Evolutionary conservation across 306 rosid species (phyloP).

Genomic region (Gillenia trifoliata): DNA sequence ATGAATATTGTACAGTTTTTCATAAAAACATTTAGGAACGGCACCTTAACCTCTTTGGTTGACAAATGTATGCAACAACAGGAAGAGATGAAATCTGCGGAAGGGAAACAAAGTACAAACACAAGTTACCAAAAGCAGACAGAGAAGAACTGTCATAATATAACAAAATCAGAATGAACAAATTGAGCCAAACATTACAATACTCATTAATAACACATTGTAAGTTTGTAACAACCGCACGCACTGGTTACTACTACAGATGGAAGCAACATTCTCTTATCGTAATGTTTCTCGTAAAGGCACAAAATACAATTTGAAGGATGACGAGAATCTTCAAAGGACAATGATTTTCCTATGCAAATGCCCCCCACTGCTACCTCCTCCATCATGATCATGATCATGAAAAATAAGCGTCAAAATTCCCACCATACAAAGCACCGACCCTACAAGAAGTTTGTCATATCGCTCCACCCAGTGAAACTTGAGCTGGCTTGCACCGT

Average conservation of each 20-base stretch:
- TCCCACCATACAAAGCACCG: conserved; percentile 83
- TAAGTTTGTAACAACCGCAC: not conserved
- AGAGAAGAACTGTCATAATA: no score
- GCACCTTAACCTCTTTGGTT: no score
- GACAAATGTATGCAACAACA: no score
- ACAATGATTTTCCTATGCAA: conserved; percentile 63
- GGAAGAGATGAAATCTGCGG: no score
- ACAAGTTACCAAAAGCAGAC: no score
- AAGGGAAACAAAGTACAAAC: no score
- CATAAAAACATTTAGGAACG: no score
- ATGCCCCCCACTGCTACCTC: conserved; percentile 46
- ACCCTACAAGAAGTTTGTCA: conserved; percentile 92
- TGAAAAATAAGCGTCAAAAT: conserved; percentile 64
- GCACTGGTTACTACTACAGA: not conserved
- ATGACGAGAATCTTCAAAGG: conserved; percentile 31
- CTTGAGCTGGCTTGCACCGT: conserved; percentile 95
- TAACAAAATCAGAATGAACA: no score
- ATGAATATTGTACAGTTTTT: no score
- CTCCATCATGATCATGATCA: conserved; percentile 21
- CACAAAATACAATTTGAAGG: conserved; percentile 13
- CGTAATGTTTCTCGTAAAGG: not conserved
- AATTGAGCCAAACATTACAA: not conserved
- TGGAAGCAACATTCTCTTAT: not conserved
- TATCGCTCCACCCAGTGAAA: conserved; percentile 98
- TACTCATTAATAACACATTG: not conserved